Conservation (phyloP, 139 green algal genomes). For the Closterium sp. region DNA sequence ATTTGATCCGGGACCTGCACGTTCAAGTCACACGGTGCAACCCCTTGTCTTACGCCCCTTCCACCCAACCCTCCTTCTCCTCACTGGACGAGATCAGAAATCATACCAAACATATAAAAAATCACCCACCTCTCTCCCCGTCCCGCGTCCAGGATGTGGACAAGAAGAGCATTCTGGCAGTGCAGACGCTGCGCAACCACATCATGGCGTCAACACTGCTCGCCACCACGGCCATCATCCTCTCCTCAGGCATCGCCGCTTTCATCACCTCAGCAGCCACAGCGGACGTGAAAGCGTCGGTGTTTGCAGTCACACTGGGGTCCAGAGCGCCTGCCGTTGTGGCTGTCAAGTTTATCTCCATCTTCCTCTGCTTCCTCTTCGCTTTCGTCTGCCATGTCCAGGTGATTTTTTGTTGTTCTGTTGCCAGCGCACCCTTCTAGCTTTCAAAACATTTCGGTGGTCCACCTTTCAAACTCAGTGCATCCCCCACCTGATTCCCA, state of each 20-base stretch:
- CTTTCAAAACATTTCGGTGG: background rate
- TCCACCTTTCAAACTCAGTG: no score
- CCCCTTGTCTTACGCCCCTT: no score
- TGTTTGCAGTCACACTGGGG: background rate
- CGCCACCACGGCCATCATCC: slow-evolving; percentile 15
- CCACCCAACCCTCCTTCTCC: background rate
- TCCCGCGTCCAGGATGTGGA: background rate
- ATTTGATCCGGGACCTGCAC: no score
- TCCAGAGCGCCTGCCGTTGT: background rate
- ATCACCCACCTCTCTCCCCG: background rate
- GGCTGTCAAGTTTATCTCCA: slow-evolving; percentile 4
- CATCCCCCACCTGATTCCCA: no score
- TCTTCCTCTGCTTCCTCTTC: slow-evolving; percentile 23
- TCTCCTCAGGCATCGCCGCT: slow-evolving; percentile 9
- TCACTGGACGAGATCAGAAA: background rate
- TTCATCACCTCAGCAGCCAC: background rate
- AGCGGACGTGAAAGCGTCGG: background rate
- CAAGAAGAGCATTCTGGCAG: slow-evolving; percentile 35
- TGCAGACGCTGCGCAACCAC: slow-evolving; percentile 25
- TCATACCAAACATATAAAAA: background rate
- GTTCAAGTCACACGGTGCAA: no score
- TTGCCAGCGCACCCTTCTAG: background rate
- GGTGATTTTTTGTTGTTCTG: background rate
- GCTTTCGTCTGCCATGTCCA: slow-evolving; percentile 29
- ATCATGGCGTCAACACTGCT: slow-evolving; percentile 22